A percentile compares a stretch with the other conserved stretches of the same genome.
phyloP scores from a whole-genome alignment of 305 asterid genomes.

The Fraxinus floribunda region DNA sequence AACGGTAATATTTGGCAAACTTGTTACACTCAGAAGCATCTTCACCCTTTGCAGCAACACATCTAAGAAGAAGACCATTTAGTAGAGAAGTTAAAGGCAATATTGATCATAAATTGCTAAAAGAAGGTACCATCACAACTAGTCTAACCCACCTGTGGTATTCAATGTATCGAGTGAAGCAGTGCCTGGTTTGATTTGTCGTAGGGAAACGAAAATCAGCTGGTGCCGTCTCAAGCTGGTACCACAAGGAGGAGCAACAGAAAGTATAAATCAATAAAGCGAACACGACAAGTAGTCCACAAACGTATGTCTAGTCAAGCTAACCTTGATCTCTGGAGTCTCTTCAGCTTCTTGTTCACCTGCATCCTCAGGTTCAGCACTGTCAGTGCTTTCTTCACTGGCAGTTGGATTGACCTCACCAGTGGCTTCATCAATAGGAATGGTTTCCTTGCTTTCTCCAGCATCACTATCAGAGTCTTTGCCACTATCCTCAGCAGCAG shows the following conservation, averaged over 20 bases:
- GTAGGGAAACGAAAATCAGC: constrained; percentile 97
- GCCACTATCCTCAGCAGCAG: constrained; percentile 36
- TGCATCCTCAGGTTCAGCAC: constrained; percentile 49
- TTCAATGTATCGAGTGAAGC: constrained; percentile 91
- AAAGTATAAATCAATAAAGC: constrained; percentile 3
- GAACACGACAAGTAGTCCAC: constrained; percentile 13
- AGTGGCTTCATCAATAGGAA: constrained; percentile 41
- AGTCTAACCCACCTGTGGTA: constrained; percentile 66
- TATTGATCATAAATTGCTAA: constrained; percentile 8
- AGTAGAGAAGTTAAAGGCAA: not conserved
- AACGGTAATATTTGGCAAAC: constrained; percentile 74
- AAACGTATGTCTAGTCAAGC: constrained; percentile 1
- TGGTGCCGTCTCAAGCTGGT: constrained; percentile 94
- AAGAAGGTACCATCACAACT: not conserved
- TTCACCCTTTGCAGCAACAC: constrained; percentile 76
- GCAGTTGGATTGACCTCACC: constrained; percentile 29
- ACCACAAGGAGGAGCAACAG: not conserved
- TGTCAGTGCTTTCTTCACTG: constrained; percentile 44
- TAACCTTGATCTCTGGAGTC: constrained; percentile 72
- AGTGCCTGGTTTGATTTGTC: constrained; percentile 92
- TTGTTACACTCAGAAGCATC: constrained; percentile 74
- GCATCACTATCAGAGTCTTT: constrained; percentile 34
- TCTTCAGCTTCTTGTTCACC: constrained; percentile 62
- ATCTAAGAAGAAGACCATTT: constrained; percentile 40
- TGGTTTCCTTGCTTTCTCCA: constrained; percentile 45